Base-by-base conservation (phyloP, 1,284 basidiomycete species). In the Apiotrichum gracile region DNA sequence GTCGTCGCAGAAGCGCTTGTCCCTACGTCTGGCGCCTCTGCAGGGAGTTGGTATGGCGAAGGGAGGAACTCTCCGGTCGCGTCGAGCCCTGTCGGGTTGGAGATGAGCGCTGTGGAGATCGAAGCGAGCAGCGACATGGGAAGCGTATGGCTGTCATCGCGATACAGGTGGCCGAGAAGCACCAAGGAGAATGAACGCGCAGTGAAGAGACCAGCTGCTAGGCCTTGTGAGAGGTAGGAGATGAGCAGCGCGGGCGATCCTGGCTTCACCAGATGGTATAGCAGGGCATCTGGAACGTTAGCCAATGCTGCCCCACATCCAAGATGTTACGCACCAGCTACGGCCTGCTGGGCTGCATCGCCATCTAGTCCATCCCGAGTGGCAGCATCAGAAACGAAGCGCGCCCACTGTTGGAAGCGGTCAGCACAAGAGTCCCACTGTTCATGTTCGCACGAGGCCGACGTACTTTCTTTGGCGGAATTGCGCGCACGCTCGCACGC, bases 211-310 rank as follows among this genome's bases (percentile, higher is more conserved):
- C 38, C 39, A 8, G 41, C 22, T 1, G 55, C 25, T 7, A 73
- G 60, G 1, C 52, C 55, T 24, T 66, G 53, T 8, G 64, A 45
- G 25, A 73, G 64, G 51, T 73, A 73, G 4, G 40, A 43, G 19
- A 67, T 50, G 14, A 67, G 51, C 16, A 69, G 46, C 8, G 67
- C 61, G 0, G 68, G 65, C 12, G 68, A 60, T 4, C 46, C 44
- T 9, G 66, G 55, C 3, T 49, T 38, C 0, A 63, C 46, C 7
- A 70, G 52, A 29, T 54, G 57, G 12, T 53, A 48, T 5, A 72
- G 51, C 12, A 72, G 49, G 2, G 61, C 62, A 31, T 55, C 68
- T 69, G 40, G 6, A 12, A n/a, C 17, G 44, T 53, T n/a, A 57
- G 48, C 29, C n/a, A n/a, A 3, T 27, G 22, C 6, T 4, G 6